These are phyloP conservation scores for Trifolium repens DNA, from an alignment of 306 rosid genomes.

Conservation along the genomic window DNA sequence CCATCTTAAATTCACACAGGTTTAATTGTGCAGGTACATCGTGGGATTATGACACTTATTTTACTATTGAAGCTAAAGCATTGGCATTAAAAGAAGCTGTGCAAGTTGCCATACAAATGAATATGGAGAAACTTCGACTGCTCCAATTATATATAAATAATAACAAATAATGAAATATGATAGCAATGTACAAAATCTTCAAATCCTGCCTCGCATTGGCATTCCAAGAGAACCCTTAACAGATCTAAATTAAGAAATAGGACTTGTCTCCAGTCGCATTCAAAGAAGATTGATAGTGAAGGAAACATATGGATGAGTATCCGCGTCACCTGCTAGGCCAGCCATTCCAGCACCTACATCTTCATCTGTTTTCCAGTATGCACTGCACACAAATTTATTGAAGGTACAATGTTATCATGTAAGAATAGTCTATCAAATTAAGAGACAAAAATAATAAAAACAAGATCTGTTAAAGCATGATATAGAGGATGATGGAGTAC, in stretches of 20 bases:
- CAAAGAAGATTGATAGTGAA: conserved; percentile 78
- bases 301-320: conserved; percentile 82
- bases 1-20: neutral
- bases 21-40: too few species aligned
- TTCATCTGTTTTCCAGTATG: conserved; percentile 81
- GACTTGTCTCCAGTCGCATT: conserved; percentile 34
- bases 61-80: too few species aligned
- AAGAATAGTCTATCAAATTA: conserved; percentile 14
- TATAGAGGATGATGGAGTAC: conserved; percentile 1
- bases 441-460: neutral
- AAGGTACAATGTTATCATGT: conserved; percentile 23
- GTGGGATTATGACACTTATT: too few species aligned
- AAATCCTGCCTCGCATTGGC: conserved; percentile 46
- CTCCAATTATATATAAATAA: conserved; percentile 49
- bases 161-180: conserved; percentile 44
- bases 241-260: conserved; percentile 36
- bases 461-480: conserved; percentile 3
- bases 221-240: conserved; percentile 46
- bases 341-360: conserved; percentile 79
- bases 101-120: too few species aligned
- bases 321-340: conserved; percentile 81
- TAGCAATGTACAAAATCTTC: conserved; percentile 57
- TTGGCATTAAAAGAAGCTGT: too few species aligned
- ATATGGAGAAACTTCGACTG: conserved; percentile 35
- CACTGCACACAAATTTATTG: conserved; percentile 53